These are phyloP conservation scores for Tolypocladium cylindrosporum DNA, from an alignment of 2,329 filamentous ascomycete genomes.

Conservation along the genomic window DNA sequence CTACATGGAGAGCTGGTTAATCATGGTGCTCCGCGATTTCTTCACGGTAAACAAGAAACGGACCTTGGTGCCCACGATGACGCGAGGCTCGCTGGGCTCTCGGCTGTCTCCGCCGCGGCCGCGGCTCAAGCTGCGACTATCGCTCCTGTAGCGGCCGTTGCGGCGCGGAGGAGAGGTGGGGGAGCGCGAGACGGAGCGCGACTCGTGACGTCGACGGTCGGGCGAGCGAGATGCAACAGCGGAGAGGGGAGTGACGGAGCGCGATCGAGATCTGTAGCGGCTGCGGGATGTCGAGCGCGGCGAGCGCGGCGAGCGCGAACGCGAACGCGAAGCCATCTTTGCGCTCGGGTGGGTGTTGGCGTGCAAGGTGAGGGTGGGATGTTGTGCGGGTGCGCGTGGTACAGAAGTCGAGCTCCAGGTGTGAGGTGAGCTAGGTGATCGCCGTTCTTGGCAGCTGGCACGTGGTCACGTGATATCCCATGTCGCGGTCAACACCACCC, in stretches of 20 bases:
- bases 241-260: constrained; percentile 24
- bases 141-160: constrained; percentile 21
- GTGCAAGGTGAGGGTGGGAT: neutral
- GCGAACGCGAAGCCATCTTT: constrained; percentile 17
- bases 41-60: constrained; percentile 1
- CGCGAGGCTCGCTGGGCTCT: constrained; percentile 27
- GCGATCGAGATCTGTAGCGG: constrained; percentile 22
- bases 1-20: constrained; percentile 31
- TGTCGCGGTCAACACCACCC: neutral
- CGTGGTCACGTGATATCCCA: constrained; percentile 4
- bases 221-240: constrained; percentile 21
- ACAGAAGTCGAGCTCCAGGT: neutral
- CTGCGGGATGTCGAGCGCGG: constrained; percentile 20
- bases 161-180: constrained; percentile 19
- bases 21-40: neutral
- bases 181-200: constrained; percentile 22
- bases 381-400: neutral
- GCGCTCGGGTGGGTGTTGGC: neutral
- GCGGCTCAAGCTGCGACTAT: constrained; percentile 20
- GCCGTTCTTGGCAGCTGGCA: neutral
- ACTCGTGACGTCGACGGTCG: constrained; percentile 20
- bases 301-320: constrained; percentile 7
- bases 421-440: neutral
- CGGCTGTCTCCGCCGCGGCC: constrained; percentile 23
- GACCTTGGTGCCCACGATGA: constrained; percentile 43